Base-by-base conservation (phyloP, 2,329 filamentous ascomycete species). In the Penicillium corylophilum region DNA sequence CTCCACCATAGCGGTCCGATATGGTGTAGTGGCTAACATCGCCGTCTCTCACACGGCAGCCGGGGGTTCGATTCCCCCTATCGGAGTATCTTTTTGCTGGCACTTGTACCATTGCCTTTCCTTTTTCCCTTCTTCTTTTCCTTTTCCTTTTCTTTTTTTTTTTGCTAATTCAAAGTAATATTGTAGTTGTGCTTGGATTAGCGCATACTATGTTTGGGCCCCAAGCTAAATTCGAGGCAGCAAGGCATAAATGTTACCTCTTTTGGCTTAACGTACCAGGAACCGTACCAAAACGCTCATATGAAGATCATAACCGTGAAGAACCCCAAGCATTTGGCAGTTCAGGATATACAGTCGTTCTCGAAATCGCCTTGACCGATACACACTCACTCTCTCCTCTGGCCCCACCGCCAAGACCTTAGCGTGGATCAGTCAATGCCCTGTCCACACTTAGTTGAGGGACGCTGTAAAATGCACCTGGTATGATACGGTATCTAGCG, bases 1-100 rank as follows among this genome's bases (percentile, higher is more conserved):
- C 12, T 28, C 26, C 4, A 28, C 26, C 26, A 3, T 28, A 28
- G 26, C 26, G 3, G 26, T 63, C 59, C 59, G 57, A 56, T 66
- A 64, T 63, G 62, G 64, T 57, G 61, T 63, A 64, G 60, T 63
- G 60, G 60, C 58, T 63, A 64, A 63, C 61, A 64, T 64, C 61
- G 61, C 47, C 56, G 61, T 62, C 59, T 64, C 60, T 64, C 62
- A 64, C 62, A 62, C 62, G 56, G 47, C 61, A 64, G 59, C 59
- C 61, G 58, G 62, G 59, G 61, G 58, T 64, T 63, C 58, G 62
- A 64, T 64, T 64, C 58, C 61, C 60, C 61, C 57, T 60, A 61
- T 64, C 59, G 58, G 60, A 64, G 58, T 28, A 28, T 2, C 3
- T 28, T 28, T 28, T 28, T 28, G 5, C n/a, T n/a, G n/a, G n/a